A percentile compares a stretch with the other conserved stretches of the same genome.
Conservation (phyloP, 805 yeast species). For the Candida tibetensis region DNA sequence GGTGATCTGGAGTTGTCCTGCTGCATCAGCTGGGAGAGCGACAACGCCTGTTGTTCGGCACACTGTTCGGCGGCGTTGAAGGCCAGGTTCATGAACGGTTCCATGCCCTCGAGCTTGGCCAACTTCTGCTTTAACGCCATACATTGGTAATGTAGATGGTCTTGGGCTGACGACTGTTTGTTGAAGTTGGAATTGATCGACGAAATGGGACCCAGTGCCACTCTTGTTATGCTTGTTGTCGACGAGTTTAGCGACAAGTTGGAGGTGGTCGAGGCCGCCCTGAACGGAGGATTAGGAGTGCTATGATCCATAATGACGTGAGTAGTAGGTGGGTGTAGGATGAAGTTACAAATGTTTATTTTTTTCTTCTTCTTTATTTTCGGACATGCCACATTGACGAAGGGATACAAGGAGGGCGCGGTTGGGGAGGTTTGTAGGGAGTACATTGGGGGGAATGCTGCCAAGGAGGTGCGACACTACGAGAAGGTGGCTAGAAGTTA, state of each 20-base stretch:
- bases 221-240: conserved; percentile 35
- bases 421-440: too few species aligned
- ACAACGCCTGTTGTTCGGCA: conserved; percentile 69
- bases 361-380: neutral
- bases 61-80: conserved; percentile 62
- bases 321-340: neutral
- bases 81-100: conserved; percentile 64
- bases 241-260: conserved; percentile 28
- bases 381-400: neutral
- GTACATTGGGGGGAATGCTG: too few species aligned
- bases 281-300: conserved; percentile 30
- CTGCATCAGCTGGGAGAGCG: conserved; percentile 41
- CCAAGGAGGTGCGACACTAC: too few species aligned
- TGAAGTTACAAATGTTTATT: neutral
- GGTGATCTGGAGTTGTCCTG: conserved; percentile 14
- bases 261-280: conserved; percentile 38
- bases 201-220: conserved; percentile 45
- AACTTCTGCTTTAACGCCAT: conserved; percentile 52
- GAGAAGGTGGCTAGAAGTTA: too few species aligned
- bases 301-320: neutral
- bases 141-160: conserved; percentile 71
- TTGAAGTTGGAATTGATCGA: conserved; percentile 55
- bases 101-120: conserved; percentile 61
- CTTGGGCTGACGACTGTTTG: conserved; percentile 56
- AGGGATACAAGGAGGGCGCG: neutral